Percentiles rank a stretch among this genome's conserved stretches.
Conservation (phyloP, 2,329 filamentous ascomycete genomes). For the Penicillium sp. region DNA sequence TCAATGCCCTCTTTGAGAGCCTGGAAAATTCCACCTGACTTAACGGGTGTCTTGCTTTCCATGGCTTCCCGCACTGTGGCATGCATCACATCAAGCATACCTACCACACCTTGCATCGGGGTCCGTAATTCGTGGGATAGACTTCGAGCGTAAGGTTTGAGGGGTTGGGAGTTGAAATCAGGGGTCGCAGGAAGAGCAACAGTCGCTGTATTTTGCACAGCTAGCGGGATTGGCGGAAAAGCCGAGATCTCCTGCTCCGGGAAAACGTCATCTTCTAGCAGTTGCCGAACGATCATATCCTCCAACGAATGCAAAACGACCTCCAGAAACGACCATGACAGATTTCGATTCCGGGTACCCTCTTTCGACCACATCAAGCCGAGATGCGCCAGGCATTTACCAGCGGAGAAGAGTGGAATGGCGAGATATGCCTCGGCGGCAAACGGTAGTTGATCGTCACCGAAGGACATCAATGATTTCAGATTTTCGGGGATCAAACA, state of each 20-base stretch:
- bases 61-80: slow-evolving; percentile 68
- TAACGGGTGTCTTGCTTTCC: slow-evolving; percentile 52
- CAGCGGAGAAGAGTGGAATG: slow-evolving; percentile 64
- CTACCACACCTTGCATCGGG: slow-evolving; percentile 74
- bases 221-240: slow-evolving; percentile 19
- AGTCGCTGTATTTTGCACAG: slow-evolving; percentile 31
- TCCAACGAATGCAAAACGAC: slow-evolving; percentile 68
- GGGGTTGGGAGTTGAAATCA: slow-evolving; percentile 59
- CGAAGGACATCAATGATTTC: slow-evolving; percentile 60
- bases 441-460: slow-evolving; percentile 58
- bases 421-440: slow-evolving; percentile 67
- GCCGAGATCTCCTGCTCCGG: slow-evolving; percentile 29
- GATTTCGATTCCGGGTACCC: slow-evolving; percentile 54
- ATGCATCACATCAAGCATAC: slow-evolving; percentile 76
- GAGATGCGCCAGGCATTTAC: slow-evolving; percentile 68
- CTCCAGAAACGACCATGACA: slow-evolving; percentile 68
- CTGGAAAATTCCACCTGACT: slow-evolving; percentile 58
- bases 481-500: slow-evolving; percentile 66
- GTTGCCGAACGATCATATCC: slow-evolving; percentile 63
- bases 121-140: slow-evolving; percentile 71
- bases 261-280: slow-evolving; percentile 50
- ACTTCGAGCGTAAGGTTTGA: slow-evolving; percentile 71
- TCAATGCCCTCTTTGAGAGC: slow-evolving; percentile 69
- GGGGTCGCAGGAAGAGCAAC: slow-evolving; percentile 58
- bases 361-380: slow-evolving; percentile 70